Percentiles rank a stretch among this genome's conserved stretches.
Conservation (phyloP, 495 filamentous ascomycete genomes). For the Neurospora intermedia region DNA sequence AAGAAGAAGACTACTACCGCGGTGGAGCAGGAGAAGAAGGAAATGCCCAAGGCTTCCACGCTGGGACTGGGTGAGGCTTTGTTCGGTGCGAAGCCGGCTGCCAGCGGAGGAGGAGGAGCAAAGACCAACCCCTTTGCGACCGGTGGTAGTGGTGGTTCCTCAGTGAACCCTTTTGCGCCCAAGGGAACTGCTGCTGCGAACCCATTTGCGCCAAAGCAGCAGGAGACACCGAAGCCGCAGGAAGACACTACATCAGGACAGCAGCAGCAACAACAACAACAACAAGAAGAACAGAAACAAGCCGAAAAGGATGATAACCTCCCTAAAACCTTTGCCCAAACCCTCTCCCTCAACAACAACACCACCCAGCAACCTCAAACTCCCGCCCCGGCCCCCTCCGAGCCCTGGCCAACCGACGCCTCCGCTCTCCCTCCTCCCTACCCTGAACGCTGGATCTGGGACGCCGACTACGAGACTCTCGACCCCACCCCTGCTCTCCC, state of each 20-base stretch:
- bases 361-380: constrained; percentile 21
- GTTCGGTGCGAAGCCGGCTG: constrained; percentile 38
- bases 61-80: constrained; percentile 42
- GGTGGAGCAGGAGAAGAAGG: constrained; percentile 2
- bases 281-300: not conserved
- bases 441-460: constrained; percentile 62
- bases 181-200: constrained; percentile 19
- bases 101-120: constrained; percentile 1
- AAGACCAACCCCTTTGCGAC: constrained; percentile 46
- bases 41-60: constrained; percentile 8
- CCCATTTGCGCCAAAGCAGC: constrained; percentile 26
- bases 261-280: not conserved
- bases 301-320: constrained; percentile 24
- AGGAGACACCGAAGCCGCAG: constrained; percentile 9
- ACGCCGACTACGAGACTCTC: constrained; percentile 86
- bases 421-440: constrained; percentile 58
- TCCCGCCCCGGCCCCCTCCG: constrained; percentile 30
- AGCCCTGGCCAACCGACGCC: constrained; percentile 65
- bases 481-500: constrained; percentile 35
- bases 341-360: constrained; percentile 39
- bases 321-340: constrained; percentile 60
- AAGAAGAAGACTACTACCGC: constrained; percentile 8
- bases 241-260: not conserved
- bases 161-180: constrained; percentile 39
- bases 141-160: constrained; percentile 15